phyloP scores from a whole-genome alignment of 148 eudicot genomes.

The Rhododendron henanense region DNA sequence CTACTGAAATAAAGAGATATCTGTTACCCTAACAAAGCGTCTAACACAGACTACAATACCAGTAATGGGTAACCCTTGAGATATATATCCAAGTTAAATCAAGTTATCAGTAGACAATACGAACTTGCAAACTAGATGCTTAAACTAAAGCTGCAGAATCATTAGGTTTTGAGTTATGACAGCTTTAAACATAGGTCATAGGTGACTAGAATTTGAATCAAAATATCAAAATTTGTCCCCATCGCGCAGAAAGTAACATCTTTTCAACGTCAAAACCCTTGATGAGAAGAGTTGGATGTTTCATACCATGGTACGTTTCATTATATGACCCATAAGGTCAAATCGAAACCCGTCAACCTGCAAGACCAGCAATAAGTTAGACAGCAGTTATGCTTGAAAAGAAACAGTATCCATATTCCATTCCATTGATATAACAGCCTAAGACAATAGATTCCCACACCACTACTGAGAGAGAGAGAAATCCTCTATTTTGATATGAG shows the following conservation, averaged over 20 bases:
- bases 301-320: conserved; percentile 95
- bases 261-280: not conserved
- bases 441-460: not conserved
- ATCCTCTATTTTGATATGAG: not conserved
- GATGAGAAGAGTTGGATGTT: not conserved
- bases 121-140: not conserved
- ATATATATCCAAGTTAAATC: not conserved
- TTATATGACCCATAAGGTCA: conserved; percentile 97
- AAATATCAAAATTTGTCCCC: not conserved
- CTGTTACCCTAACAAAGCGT: not conserved
- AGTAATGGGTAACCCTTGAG: not conserved
- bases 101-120: not conserved
- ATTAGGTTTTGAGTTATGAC: not conserved
- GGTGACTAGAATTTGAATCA: not conserved
- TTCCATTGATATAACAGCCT: not conserved
- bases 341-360: conserved; percentile 99
- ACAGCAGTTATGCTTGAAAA: not conserved
- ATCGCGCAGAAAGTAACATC: not conserved
- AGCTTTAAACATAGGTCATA: not conserved
- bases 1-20: not conserved
- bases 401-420: not conserved
- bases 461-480: not conserved
- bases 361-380: conserved; percentile 17
- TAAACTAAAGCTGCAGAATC: not conserved
- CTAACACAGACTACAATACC: not conserved